Base-by-base conservation (phyloP, 108 stramenopile species). In the Pinguiococcus pyrenoidosus region DNA sequence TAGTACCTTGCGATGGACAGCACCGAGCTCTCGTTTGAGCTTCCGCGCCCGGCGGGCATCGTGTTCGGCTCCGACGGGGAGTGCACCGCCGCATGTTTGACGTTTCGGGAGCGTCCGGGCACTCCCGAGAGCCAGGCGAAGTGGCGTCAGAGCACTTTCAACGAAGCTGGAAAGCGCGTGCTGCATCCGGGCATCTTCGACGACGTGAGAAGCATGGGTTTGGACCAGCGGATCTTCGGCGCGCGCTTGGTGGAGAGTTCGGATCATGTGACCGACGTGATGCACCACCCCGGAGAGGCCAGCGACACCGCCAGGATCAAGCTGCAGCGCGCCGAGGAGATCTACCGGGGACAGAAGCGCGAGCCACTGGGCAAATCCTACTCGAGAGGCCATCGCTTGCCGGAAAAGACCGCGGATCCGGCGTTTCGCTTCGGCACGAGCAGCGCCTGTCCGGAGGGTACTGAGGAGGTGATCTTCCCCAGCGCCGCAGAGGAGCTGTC, bases 281-380 rank as follows among this genome's bases (percentile, higher is more conserved):
- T 54, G 37, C 26, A 25, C 23, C 36, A 45, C 29, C 62, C 40
- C 3, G 39, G 26, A 13, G 32, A 29, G 29, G 40, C 35, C 13
- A 36, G 46, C 4, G 69, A 63, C 20, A 32, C 56, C 13, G 53
- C 44, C 23, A 41, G 64, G 30, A 27, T 66, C 13, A 73, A 73
- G 34, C 29, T 61, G 1, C 35, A 36, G 16, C 37, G 54, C 8
- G 43, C 61, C 17, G 74, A 76, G 29, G 20, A 23, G 6, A 35
- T 62, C 9, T 76, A 74, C 44, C 59, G 66, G 18, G 49, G 46
- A 28, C 24, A 40, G 32, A 44, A 66, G 52, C 28, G 35, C 32
- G 73, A 73, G 42, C 77, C 77, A 7, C 62, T 80, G 12, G 79
- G 76, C 23, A 58, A 58, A 16, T 37, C 42, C 21, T 71, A 68